Evolutionary conservation across 441 rosid genomes (phyloP), one percentile per base, ranked within the genome.

Genomic region (Aleurites moluccanus): DNA sequence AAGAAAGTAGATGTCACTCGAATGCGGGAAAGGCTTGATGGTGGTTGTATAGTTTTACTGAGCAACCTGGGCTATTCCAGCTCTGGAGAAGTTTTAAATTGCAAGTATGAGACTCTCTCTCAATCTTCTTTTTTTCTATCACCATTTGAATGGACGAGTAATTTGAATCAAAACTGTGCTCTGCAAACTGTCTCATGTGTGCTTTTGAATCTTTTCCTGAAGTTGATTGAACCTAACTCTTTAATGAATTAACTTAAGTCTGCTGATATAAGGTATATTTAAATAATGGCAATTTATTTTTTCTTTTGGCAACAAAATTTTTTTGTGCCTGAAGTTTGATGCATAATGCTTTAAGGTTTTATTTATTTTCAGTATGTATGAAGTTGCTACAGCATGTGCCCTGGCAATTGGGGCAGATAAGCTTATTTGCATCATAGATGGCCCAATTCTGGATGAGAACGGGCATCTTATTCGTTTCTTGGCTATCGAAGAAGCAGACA

Each of bases 301-400:
- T 20, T 68, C 42, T 21, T 21, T 52, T 20, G 18, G 18, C 55
- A 35, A 65, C 13, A 40, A 50, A 2, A 61, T 15, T 62, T 59
- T 23, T 56, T n/a, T 35, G 25, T 49, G 38, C 56, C 33, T 18
- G 18, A 56, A 68, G 35, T 35, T 66, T 67, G 59, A 68, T 67
- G 45, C 18, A 35, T 23, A 49, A 62, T 80, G 55, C 27, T 44
- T 56, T 66, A 44, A 64, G 66, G 61, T 77, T 75, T 74, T 60
- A 67, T 62, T 52, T 72, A 28, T 82, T 79, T 52, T 83, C 92
- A 94, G 98, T 90, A 92, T 94, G 52, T 94, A 91, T 75, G 99
- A 94, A 87, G 97, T 94, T 62, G 98, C 99, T 70, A 94, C 99
- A 27, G 98, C 99, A 33, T 94, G 99, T 86, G 99, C 99, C 62